A percentile compares a stretch with the other conserved stretches of the same genome.
Evolutionary conservation across 768 basidiomycete species (phyloP).

Genomic region (Xerocomellus intermedius): DNA sequence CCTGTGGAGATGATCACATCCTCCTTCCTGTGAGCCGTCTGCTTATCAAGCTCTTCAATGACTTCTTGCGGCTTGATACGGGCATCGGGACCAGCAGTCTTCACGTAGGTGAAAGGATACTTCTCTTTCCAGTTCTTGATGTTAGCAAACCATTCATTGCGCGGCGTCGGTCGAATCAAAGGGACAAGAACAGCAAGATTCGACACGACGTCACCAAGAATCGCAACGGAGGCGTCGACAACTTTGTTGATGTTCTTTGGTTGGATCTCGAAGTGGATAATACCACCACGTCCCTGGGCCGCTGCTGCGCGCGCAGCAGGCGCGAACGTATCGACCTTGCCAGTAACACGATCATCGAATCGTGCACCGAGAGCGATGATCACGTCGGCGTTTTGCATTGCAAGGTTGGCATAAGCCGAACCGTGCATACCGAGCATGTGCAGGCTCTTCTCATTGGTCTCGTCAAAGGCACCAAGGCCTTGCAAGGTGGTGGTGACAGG

Average conservation of each 20-base stretch:
- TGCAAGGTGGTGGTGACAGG: conserved; percentile 97
- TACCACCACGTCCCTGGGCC: conserved; percentile 81
- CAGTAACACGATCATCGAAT: conserved; percentile 98
- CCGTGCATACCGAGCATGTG: conserved; percentile 99
- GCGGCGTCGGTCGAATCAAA: conserved; percentile 58
- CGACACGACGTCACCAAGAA: conserved; percentile 89
- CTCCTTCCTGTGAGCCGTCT: conserved; percentile 78
- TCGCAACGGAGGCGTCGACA: conserved; percentile 88
- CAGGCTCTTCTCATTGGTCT: conserved; percentile 78
- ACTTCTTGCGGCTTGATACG: conserved; percentile 96
- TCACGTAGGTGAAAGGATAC: conserved; percentile 88
- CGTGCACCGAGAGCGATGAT: conserved; percentile 96
- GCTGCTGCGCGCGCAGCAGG: conserved; percentile 89
- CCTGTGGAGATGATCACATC: conserved; percentile 89
- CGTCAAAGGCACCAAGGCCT: conserved; percentile 94
- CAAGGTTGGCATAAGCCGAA: conserved; percentile 93
- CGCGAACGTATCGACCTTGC: conserved; percentile 85
- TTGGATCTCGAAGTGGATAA: conserved; percentile 98
- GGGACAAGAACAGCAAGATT: conserved; percentile 84
- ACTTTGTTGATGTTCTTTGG: conserved; percentile 99
- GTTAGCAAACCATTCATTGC: conserved; percentile 79
- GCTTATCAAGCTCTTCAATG: conserved; percentile 84
- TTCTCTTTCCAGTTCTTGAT: conserved; percentile 81
- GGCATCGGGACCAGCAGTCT: conserved; percentile 53
- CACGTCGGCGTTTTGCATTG: conserved; percentile 96